These are phyloP conservation scores for Penicillium occitanis DNA, from an alignment of 2,329 filamentous ascomycete genomes.

Conservation along the genomic window DNA sequence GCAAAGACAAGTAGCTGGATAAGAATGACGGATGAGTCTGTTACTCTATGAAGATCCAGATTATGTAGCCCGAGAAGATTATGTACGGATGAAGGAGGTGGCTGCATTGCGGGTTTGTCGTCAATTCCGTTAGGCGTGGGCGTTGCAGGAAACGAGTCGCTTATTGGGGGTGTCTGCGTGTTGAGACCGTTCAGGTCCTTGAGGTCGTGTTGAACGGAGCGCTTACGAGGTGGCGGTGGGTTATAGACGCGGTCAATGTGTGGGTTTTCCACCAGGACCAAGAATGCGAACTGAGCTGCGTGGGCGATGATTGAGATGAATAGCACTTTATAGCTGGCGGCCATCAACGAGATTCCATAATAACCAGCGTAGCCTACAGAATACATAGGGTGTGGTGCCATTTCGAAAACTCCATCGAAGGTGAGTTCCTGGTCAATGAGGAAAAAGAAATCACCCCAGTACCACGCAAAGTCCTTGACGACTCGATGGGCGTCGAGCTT, in stretches of 20 bases:
- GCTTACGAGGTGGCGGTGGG: conserved; percentile 71
- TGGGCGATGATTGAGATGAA: conserved; percentile 96
- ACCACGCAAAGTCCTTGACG: conserved; percentile 99
- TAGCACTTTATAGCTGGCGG: conserved; percentile 93
- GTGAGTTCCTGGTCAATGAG: conserved; percentile 96
- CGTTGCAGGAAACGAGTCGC: conserved; percentile 17
- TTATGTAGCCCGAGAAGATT: conserved; percentile 80
- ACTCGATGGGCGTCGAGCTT: conserved; percentile 97
- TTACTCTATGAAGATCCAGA: conserved; percentile 82
- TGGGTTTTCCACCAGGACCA: conserved; percentile 88
- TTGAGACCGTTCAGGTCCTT: conserved; percentile 1
- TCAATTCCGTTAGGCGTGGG: conserved; percentile 21
- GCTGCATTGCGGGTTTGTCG: conserved; percentile 42
- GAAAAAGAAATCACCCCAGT: conserved; percentile 99
- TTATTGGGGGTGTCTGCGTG: conserved; percentile 15
- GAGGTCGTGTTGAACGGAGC: conserved; percentile 33
- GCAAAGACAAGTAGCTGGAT: conserved; percentile 72
- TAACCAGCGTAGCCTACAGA: conserved; percentile 97
- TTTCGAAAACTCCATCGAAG: conserved; percentile 98
- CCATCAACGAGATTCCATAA: conserved; percentile 98
- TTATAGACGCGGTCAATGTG: conserved; percentile 99
- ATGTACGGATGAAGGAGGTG: conserved; percentile 71
- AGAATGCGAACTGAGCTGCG: conserved; percentile 88
- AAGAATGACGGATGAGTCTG: conserved; percentile 77
- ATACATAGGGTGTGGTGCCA: conserved; percentile 99